Percentiles rank a stretch among this genome's conserved stretches.
These are phyloP conservation scores for Plenodomus biglobosus DNA, from an alignment of 2,329 filamentous ascomycete species.

Conservation along the genomic window DNA sequence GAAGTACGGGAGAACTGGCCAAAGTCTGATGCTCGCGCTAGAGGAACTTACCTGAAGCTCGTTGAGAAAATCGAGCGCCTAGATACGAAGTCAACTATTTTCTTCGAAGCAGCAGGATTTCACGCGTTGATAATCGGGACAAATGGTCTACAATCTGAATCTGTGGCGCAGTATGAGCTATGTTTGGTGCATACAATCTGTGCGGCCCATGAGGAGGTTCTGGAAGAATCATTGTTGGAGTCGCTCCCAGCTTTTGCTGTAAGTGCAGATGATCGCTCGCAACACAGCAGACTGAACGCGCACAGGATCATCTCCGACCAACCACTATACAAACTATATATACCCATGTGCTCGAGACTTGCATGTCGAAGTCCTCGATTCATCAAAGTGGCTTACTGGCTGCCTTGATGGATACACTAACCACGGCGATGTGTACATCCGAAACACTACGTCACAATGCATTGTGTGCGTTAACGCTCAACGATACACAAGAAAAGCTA, in stretches of 20 bases:
- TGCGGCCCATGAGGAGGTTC: constrained; percentile 10
- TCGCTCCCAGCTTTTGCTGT: constrained; percentile 35
- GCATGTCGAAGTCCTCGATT: constrained; percentile 5
- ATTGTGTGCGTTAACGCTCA: constrained; percentile 28
- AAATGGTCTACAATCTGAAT: constrained; percentile 15
- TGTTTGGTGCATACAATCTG: constrained; percentile 13
- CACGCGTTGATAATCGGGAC: constrained; percentile 30
- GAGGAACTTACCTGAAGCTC: constrained; percentile 28
- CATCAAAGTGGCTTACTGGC: constrained; percentile 11
- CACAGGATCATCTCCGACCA: not conserved
- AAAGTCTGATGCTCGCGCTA: constrained; percentile 19
- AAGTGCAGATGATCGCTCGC: constrained; percentile 7
- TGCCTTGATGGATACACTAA: constrained; percentile 22
- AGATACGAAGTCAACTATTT: constrained; percentile 22
- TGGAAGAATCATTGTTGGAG: constrained; percentile 21
- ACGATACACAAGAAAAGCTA: constrained; percentile 23
- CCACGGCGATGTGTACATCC: constrained; percentile 11
- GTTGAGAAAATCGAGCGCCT: constrained; percentile 29
- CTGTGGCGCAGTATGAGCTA: constrained; percentile 27
- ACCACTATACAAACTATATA: constrained; percentile 18
- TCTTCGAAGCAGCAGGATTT: constrained; percentile 36
- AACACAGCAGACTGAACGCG: not conserved
- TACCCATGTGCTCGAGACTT: constrained; percentile 15
- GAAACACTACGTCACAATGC: constrained; percentile 22
- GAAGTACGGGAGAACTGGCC: constrained; percentile 27